These are phyloP conservation scores for Anthracocystis panici-leucophaei DNA, from an alignment of 1,284 basidiomycete genomes.

Conservation along the genomic window DNA sequence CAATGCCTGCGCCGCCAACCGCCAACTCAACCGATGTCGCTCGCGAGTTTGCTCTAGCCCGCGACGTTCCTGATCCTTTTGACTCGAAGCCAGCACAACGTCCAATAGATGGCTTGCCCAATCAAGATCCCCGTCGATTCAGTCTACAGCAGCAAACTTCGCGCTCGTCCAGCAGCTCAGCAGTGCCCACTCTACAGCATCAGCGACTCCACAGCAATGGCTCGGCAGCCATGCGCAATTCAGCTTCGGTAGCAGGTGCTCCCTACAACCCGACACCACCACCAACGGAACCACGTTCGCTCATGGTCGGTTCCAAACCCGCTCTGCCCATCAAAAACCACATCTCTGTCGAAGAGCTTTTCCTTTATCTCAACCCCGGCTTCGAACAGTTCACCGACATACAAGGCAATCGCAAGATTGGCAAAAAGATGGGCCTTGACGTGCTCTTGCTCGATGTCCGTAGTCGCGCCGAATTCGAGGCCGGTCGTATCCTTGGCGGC, in stretches of 20 bases:
- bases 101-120: slow-evolving; percentile 39
- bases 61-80: slow-evolving; percentile 54
- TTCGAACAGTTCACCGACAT: slow-evolving; percentile 60
- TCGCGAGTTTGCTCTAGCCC: slow-evolving; percentile 45
- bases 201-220: background rate
- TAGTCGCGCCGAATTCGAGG: slow-evolving; percentile 80
- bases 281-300: slow-evolving; percentile 23
- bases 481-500: slow-evolving; percentile 78
- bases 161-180: slow-evolving; percentile 20
- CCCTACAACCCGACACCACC: background rate
- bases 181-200: slow-evolving; percentile 14
- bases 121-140: slow-evolving; percentile 26
- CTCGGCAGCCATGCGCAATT: slow-evolving; percentile 19
- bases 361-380: slow-evolving; percentile 61
- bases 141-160: slow-evolving; percentile 26
- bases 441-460: slow-evolving; percentile 86
- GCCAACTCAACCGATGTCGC: slow-evolving; percentile 38
- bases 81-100: slow-evolving; percentile 24
- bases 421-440: slow-evolving; percentile 48
- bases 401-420: slow-evolving; percentile 51
- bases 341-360: slow-evolving; percentile 64
- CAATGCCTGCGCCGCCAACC: slow-evolving; percentile 48
- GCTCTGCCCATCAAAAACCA: slow-evolving; percentile 49
- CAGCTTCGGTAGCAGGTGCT: background rate
- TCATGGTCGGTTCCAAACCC: slow-evolving; percentile 51